Base-by-base conservation (phyloP, 768 basidiomycete species). In the Boletus subcaerulescens region DNA sequence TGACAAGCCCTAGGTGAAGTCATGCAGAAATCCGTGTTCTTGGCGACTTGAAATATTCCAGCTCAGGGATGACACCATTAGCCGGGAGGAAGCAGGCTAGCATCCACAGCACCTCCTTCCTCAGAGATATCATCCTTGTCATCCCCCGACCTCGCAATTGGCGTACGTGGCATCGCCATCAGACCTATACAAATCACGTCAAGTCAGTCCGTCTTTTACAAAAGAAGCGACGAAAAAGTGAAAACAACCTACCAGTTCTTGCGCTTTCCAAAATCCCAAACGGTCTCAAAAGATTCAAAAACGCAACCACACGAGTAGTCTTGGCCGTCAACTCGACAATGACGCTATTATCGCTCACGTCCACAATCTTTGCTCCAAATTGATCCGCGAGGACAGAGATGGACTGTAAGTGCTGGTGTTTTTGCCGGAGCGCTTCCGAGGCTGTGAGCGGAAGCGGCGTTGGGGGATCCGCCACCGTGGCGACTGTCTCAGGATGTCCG, bases 161-260 rank as follows among this genome's bases (percentile, higher is more conserved):
- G 95, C 6, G 97, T 97, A 57, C 97, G 84, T 5, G 97, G 97
- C 91, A 99, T 97, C 7, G 91, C 95, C 96, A 99, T 99, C 38
- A 91, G 75, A 67, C 95, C 95, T 96, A 58, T 6, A 33, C 32
- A 26, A 29, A 35, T 36, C 15, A 38, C 2, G 15, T 11, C 2
- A 9, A 0, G 14, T 54, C 32, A 22, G 17, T 33, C 42, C 45
- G n/a, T 29, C 42, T 32, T 17, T 6, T 17, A 11, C 20, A 15
- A 15, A 33, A 4, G 26, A 39, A 7, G n/a, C 48, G 13, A 39
- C 13, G 7, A 38, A 31, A 3, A 26, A 4, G 17, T 1, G 17
- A 50, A 35, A 50, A 31, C 11, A 29, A 76, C 83, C 54, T 57
- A 95, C 95, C 96, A 33, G 93, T 94, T 52, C 97, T 77, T 20